Base-by-base conservation (phyloP, 148 eudicot genomes). In the Agrostemma githago region DNA sequence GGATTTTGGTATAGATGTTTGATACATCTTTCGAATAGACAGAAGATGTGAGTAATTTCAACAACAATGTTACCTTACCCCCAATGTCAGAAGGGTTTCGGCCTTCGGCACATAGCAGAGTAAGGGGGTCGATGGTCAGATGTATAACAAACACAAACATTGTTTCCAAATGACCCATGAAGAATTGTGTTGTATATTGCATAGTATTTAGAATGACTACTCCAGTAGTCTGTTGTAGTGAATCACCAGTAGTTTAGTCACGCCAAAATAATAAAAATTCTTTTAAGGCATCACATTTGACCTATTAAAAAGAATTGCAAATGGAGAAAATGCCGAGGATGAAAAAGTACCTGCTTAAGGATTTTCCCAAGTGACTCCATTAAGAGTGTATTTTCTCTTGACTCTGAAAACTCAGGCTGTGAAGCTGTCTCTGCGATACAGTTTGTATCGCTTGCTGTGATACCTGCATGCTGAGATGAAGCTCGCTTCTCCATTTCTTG, bases 301-400 rank as follows among this genome's bases (percentile, higher is more conserved):
- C 46, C 37, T 17, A 21, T 66, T 66, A 3, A 8, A 8, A 48
- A 38, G 40, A 41, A 67, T 48, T 9, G 14, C 43, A 72, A 26
- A 65, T 44, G 15, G 59, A 78, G 54, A 59, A 66, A 66, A 15
- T 7, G 56, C 44, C 16, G 74, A 65, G 37, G 62, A 62, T 17
- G 60, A 3, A 26, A 26, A 26, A 26, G 34, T 4, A 88, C 96
- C 90, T 86, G 87, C 82, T 80, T 89, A 62, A 92, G 86, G 75
- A 90, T 84, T 78, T 84, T 87, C 57, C 99, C 99, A 80, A 95
- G 83, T 46, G 80, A 62, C 78, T 91, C 92, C 81, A 87, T 81
- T 85, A 92, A 81, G 68, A 79, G 74, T 77, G 78, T 87, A 46
- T 85, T 85, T 81, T 92, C 92, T 19, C 87, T 82, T 19, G 83